A percentile compares a stretch with the other conserved stretches of the same genome.
phyloP scores from a whole-genome alignment of 768 basidiomycete genomes.

The Polyporus arcularius region DNA sequence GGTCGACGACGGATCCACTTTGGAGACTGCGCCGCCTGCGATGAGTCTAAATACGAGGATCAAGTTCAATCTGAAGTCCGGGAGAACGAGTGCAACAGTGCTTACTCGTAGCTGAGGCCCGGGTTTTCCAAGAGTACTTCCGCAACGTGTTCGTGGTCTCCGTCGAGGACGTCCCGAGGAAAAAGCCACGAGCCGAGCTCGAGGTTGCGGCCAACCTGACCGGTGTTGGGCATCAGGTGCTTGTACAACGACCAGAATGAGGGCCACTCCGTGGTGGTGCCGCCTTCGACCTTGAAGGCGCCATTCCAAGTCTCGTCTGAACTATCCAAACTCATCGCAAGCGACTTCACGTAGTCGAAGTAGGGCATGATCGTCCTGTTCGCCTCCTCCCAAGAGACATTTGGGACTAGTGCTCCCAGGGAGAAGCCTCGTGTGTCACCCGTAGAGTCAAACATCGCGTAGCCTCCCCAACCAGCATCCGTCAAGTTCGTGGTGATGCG shows the following conservation, averaged over 20 bases:
- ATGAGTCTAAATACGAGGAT: slow-evolving; percentile 34
- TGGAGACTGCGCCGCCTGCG: slow-evolving; percentile 45
- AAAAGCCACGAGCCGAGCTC: slow-evolving; percentile 23
- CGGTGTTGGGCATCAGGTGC: slow-evolving; percentile 2
- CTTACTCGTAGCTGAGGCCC: slow-evolving; percentile 10
- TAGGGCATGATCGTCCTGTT: slow-evolving; percentile 38
- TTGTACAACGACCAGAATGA: slow-evolving; percentile 15
- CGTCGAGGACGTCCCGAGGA: slow-evolving; percentile 12
- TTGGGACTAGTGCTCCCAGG: slow-evolving; percentile 30
- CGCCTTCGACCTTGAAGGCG: background rate
- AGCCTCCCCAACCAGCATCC: slow-evolving; percentile 25
- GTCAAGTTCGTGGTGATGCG: slow-evolving; percentile 38
- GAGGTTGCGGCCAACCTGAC: slow-evolving; percentile 11
- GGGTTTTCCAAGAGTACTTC: slow-evolving; percentile 4
- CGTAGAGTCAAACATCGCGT: background rate
- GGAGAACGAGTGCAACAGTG: background rate
- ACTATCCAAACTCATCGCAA: slow-evolving; percentile 13
- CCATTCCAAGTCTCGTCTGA: no score
- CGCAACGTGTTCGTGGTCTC: slow-evolving; percentile 10
- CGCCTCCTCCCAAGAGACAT: slow-evolving; percentile 36
- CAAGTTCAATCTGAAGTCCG: no score
- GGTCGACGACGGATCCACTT: slow-evolving; percentile 37
- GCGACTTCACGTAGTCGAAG: slow-evolving; percentile 28
- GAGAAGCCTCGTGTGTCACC: background rate
- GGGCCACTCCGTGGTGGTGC: slow-evolving; percentile 10